These are phyloP conservation scores for Boletellus sp. DNA, from an alignment of 1,284 basidiomycete genomes.

Conservation along the genomic window DNA sequence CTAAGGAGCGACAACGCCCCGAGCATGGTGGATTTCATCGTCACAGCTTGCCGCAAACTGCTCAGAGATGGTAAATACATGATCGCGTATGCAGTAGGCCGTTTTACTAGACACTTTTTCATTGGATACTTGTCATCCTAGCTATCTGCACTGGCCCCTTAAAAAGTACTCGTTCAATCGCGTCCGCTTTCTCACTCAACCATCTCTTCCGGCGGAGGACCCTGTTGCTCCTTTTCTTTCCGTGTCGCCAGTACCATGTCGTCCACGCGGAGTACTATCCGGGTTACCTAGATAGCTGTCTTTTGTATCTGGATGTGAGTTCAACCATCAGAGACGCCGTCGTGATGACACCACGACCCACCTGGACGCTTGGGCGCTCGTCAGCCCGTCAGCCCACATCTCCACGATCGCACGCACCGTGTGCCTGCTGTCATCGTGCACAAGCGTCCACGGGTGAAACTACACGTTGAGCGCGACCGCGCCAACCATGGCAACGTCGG, in stretches of 20 bases:
- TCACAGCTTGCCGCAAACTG: no score
- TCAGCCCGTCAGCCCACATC: slow-evolving; percentile 92
- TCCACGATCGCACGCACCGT: slow-evolving; percentile 90
- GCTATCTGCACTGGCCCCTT: slow-evolving; percentile 4
- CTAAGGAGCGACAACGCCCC: no score
- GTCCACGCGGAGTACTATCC: slow-evolving; percentile 90
- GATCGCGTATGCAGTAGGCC: no score
- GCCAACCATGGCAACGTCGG: slow-evolving; percentile 96
- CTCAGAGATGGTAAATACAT: no score
- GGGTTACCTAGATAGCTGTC: slow-evolving; percentile 90
- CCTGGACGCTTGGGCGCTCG: slow-evolving; percentile 95
- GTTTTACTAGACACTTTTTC: slow-evolving; percentile 9
- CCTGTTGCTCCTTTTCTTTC: slow-evolving; percentile 53
- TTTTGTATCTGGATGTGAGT: slow-evolving; percentile 88
- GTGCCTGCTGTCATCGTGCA: slow-evolving; percentile 96
- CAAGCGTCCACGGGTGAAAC: slow-evolving; percentile 92
- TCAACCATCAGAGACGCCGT: background rate
- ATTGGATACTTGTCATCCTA: slow-evolving; percentile 9
- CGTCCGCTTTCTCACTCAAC: slow-evolving; percentile 20
- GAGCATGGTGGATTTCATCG: slow-evolving; percentile 88
- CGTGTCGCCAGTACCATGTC: slow-evolving; percentile 88
- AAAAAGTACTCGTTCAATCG: background rate
- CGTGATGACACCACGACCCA: slow-evolving; percentile 22
- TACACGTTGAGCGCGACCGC: slow-evolving; percentile 96
- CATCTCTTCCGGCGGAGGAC: slow-evolving; percentile 56